phyloP scores from a whole-genome alignment of 257 asterid genomes.

The Solanum dulcamara region DNA sequence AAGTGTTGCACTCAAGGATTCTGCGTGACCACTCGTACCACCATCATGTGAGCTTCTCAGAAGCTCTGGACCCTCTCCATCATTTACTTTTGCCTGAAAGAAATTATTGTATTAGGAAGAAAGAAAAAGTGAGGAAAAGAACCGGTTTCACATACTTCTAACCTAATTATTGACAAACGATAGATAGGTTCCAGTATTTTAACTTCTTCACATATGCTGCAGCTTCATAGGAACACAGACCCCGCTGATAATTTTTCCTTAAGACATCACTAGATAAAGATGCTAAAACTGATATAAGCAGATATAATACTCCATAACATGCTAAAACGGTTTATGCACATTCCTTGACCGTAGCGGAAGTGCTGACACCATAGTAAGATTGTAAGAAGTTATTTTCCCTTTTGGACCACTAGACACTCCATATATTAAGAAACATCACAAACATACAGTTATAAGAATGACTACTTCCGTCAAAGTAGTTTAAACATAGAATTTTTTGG shows the following conservation, averaged over 20 bases:
- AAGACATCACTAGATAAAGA: background rate
- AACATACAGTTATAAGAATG: background rate
- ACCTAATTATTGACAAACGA: background rate
- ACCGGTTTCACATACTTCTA: background rate
- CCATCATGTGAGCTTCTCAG: slow-evolving; percentile 60
- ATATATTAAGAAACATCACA: background rate
- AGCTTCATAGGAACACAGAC: background rate
- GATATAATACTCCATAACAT: background rate
- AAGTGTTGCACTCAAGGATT: slow-evolving; percentile 80
- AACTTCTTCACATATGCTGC: background rate
- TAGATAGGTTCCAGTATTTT: background rate
- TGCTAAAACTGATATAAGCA: background rate
- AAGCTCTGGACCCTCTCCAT: slow-evolving; percentile 96
- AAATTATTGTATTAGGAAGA: background rate
- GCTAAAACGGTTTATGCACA: background rate
- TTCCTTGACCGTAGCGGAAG: background rate
- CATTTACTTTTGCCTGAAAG: slow-evolving; percentile 80
- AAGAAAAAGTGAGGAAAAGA: background rate
- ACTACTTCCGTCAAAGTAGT: background rate
- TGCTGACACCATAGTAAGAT: background rate
- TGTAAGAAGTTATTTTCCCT: background rate
- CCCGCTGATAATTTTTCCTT: background rate
- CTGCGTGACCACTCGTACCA: slow-evolving; percentile 74
- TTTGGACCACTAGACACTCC: background rate
- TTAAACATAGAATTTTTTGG: background rate